Conservation (phyloP, 2,329 filamentous ascomycete genomes). For the Shiraia bambusicola region DNA sequence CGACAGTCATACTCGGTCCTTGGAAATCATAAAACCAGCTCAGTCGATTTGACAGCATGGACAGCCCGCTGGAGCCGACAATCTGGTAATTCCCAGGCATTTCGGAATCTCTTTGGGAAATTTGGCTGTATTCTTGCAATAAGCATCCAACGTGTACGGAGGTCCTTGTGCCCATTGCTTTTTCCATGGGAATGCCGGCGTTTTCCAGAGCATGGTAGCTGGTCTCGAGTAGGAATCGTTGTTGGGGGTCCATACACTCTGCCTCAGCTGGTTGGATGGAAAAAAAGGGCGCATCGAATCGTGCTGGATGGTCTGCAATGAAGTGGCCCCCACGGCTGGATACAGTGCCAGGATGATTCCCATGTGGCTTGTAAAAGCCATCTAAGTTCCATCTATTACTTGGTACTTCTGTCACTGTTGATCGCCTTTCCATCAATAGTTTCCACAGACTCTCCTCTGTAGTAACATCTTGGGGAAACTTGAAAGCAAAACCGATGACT, state of each 20-base stretch:
- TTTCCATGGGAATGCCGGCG: slow-evolving; percentile 19
- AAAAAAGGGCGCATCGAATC: slow-evolving; percentile 30
- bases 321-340: slow-evolving; percentile 15
- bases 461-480: slow-evolving; percentile 22
- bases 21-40: slow-evolving; percentile 30
- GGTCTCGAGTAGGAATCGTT: slow-evolving; percentile 27
- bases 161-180: slow-evolving; percentile 17
- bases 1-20: slow-evolving; percentile 27
- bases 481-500: slow-evolving; percentile 40
- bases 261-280: slow-evolving; percentile 21
- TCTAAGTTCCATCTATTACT: slow-evolving; percentile 20
- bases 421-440: slow-evolving; percentile 17
- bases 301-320: slow-evolving; percentile 15
- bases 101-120: slow-evolving; percentile 9
- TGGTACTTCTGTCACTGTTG: slow-evolving; percentile 18
- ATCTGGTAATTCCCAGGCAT: slow-evolving; percentile 14
- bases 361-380: slow-evolving; percentile 18
- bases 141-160: slow-evolving; percentile 21
- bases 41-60: slow-evolving; percentile 20
- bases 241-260: slow-evolving; percentile 28
- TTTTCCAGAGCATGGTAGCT: slow-evolving; percentile 34
- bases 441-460: slow-evolving; percentile 22
- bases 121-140: slow-evolving; percentile 13
- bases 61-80: slow-evolving; percentile 7
- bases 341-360: slow-evolving; percentile 11